Percentiles rank a stretch among this genome's conserved stretches.
Conservation (phyloP, 768 basidiomycete genomes). For the Russula compacta region DNA sequence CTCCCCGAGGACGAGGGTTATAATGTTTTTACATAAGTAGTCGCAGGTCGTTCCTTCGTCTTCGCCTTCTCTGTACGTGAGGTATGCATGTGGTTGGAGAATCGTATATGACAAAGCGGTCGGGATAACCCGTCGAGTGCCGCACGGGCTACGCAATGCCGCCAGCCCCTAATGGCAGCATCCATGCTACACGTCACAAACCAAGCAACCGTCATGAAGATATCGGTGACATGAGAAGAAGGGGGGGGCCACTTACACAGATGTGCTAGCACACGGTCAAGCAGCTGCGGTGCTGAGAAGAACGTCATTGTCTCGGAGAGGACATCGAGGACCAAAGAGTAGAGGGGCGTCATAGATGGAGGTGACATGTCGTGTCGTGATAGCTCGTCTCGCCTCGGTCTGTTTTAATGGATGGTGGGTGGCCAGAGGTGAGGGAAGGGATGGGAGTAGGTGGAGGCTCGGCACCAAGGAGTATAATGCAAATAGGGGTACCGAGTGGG, state of each 20-base stretch:
- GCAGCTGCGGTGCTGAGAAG: constrained; percentile 2
- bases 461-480: background rate
- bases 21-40: background rate
- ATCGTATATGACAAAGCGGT: background rate
- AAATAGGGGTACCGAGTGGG: background rate
- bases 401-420: too few relatives aligned
- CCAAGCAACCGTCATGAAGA: background rate
- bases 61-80: background rate
- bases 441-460: background rate
- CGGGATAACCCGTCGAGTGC: background rate
- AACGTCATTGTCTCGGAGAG: background rate
- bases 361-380: background rate
- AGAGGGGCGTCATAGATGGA: background rate
- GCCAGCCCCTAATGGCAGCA: constrained; percentile 8
- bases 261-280: constrained; percentile 5
- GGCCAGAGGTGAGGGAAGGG: background rate
- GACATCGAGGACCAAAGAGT: background rate
- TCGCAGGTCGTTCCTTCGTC: background rate
- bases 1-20: background rate
- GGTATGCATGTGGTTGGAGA: background rate
- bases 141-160: constrained; percentile 9
- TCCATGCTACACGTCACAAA: background rate
- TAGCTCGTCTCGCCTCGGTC: background rate
- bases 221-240: background rate
- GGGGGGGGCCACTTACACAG: background rate